phyloP scores from a whole-genome alignment of 78 protist species.

The Ministeria vibrans region DNA sequence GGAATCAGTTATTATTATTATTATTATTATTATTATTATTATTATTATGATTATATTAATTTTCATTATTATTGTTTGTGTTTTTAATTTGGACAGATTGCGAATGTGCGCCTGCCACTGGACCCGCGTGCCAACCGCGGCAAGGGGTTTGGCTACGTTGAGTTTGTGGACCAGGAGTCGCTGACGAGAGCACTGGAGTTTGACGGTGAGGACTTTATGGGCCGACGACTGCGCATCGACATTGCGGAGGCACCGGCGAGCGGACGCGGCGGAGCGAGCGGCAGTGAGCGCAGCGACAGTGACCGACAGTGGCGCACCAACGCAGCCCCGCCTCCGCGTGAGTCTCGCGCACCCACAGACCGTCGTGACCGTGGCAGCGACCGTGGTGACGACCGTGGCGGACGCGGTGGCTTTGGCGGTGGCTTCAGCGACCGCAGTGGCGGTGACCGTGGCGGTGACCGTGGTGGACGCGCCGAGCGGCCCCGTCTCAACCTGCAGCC shows the following conservation, averaged over 20 bases:
- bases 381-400: not conserved
- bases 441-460: not conserved
- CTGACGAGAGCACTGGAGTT: constrained; percentile 6
- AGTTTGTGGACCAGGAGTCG: not conserved
- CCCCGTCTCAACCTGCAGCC: not conserved
- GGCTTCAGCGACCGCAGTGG: not conserved
- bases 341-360: not conserved
- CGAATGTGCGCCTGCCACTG: not conserved
- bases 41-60: no score
- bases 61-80: no score
- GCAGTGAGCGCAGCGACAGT: not conserved
- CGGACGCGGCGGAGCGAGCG: not conserved
- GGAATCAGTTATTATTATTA: no score
- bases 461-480: not conserved
- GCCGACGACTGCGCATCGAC: constrained; percentile 13
- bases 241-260: not conserved
- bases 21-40: no score
- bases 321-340: not conserved
- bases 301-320: not conserved
- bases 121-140: no score
- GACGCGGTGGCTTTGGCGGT: not conserved
- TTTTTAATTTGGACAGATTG: not conserved
- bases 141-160: constrained; percentile 31
- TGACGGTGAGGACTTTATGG: not conserved
- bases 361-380: not conserved